phyloP scores from a whole-genome alignment of 1,284 basidiomycete species.

The Ceratobasidium sp. region DNA sequence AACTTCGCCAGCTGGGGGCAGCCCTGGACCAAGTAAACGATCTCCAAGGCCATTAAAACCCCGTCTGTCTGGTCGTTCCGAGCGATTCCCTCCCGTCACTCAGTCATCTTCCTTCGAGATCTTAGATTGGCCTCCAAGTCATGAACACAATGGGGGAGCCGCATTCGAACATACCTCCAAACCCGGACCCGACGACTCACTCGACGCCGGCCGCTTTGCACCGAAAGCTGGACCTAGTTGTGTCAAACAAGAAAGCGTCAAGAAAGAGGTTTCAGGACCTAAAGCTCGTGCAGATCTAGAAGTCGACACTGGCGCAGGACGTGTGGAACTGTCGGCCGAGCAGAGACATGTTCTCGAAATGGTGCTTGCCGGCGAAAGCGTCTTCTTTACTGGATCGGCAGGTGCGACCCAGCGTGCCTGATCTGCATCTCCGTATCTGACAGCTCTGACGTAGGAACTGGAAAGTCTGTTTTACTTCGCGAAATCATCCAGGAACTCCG shows the following conservation, averaged over 20 bases:
- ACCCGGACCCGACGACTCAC: no score
- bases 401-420: slow-evolving; percentile 4
- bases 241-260: no score
- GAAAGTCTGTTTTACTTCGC: slow-evolving; percentile 22
- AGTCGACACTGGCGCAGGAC: background rate
- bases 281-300: background rate
- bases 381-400: slow-evolving; percentile 50
- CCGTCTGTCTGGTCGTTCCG: background rate
- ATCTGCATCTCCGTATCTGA: background rate
- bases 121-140: background rate
- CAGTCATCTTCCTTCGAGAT: background rate
- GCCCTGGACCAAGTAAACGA: background rate
- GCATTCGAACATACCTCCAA: background rate
- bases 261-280: background rate
- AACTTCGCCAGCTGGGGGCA: background rate
- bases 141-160: background rate
- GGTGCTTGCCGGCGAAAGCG: slow-evolving; percentile 40
- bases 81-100: background rate
- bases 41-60: background rate
- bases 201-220: no score
- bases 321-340: slow-evolving; percentile 44
- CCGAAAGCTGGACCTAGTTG: no score
- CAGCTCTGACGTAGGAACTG: slow-evolving; percentile 6
- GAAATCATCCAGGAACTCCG: slow-evolving; percentile 14
- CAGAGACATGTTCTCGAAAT: slow-evolving; percentile 43